Conservation (phyloP, 2,329 filamentous ascomycete genomes). For the Cytospora schulzeri region DNA sequence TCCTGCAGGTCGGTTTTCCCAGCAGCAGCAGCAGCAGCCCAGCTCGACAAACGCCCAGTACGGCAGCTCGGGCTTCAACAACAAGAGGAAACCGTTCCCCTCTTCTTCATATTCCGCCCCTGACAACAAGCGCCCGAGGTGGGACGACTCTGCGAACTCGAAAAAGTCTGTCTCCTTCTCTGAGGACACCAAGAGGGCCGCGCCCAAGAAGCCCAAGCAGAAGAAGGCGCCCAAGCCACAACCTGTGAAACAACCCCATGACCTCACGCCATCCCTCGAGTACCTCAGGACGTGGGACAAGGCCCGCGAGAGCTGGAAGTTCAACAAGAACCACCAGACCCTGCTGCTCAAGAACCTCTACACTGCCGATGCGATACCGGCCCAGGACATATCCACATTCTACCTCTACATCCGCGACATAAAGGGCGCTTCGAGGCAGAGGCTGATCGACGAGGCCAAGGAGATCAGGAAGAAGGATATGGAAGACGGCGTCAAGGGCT, state of each 20-base stretch:
- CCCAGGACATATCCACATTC: conserved; percentile 68
- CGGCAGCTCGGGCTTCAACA: conserved; percentile 43
- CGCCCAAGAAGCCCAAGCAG: conserved; percentile 38
- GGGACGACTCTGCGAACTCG: conserved; percentile 31
- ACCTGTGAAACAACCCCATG: conserved; percentile 31
- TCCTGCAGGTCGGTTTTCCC: conserved; percentile 29
- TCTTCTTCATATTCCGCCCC: conserved; percentile 36
- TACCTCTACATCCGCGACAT: conserved; percentile 78
- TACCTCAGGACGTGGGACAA: conserved; percentile 79
- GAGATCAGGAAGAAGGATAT: conserved; percentile 61
- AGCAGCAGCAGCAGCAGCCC: conserved; percentile 32
- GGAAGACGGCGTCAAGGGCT: conserved; percentile 49
- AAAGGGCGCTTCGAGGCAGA: conserved; percentile 71
- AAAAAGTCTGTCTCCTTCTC: conserved; percentile 55
- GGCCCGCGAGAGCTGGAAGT: conserved; percentile 79
- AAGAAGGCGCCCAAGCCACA: conserved; percentile 40
- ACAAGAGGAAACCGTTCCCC: conserved; percentile 53
- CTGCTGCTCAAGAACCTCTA: conserved; percentile 83
- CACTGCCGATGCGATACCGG: conserved; percentile 69
- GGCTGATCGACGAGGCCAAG: conserved; percentile 67
- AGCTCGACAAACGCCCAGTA: conserved; percentile 32
- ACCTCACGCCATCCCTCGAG: conserved; percentile 65
- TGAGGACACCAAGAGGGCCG: conserved; percentile 43
- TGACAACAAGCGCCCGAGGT: conserved; percentile 41
- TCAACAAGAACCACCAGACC: conserved; percentile 91